Evolutionary conservation across 2,329 filamentous ascomycete genomes (phyloP).

Genomic region (Verticillium isaacii): DNA sequence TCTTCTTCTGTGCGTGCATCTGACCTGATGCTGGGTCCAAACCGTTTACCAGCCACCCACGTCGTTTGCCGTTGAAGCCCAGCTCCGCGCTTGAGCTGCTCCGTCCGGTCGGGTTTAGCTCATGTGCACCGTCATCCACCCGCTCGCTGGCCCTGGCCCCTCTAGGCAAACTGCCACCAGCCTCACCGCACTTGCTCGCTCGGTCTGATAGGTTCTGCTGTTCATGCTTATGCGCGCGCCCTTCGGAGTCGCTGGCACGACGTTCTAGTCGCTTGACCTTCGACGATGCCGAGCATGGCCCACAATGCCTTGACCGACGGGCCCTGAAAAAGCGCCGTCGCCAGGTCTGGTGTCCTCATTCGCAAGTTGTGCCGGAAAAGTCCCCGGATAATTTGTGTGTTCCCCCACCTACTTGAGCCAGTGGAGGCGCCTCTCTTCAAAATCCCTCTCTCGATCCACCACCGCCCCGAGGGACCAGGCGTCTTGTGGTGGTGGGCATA

Average conservation of each 20-base stretch:
- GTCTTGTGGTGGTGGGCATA: constrained; percentile 7
- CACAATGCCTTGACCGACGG: not conserved
- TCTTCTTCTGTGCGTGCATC: not conserved
- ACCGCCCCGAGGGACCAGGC: not conserved
- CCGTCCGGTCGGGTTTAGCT: not conserved
- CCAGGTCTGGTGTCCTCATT: not conserved
- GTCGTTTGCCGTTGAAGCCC: not conserved
- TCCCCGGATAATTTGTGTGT: not conserved
- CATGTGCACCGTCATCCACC: not conserved
- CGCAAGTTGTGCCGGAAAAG: not conserved
- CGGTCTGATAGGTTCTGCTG: constrained; percentile 10
- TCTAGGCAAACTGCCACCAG: constrained; percentile 12
- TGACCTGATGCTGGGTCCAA: not conserved
- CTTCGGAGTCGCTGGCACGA: not conserved
- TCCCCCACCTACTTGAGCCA: not conserved
- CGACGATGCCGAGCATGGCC: not conserved
- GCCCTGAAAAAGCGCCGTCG: not conserved
- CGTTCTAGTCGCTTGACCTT: not conserved
- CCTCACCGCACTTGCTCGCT: constrained; percentile 14
- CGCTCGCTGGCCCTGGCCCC: not conserved
- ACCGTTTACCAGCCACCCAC: not conserved
- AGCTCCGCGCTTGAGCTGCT: not conserved
- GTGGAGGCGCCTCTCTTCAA: not conserved
- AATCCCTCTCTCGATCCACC: not conserved
- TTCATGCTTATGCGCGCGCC: not conserved